Conservation (phyloP, 129 eudicot species). For the Scalesia atractyloides region DNA sequence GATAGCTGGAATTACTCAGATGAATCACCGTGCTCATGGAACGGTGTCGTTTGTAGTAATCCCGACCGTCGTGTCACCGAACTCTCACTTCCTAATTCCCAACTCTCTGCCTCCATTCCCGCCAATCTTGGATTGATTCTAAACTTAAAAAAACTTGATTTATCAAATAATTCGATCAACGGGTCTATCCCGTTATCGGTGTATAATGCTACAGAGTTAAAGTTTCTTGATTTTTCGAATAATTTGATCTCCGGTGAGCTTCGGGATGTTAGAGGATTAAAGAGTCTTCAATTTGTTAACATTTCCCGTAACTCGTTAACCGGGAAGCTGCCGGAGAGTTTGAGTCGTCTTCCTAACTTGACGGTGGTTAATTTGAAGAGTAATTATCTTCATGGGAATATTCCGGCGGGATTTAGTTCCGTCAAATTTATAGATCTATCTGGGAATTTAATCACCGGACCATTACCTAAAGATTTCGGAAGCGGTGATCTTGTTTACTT, state of each 20-base stretch:
- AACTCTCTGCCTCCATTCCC: constrained; percentile 68
- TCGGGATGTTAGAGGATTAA: constrained; percentile 46
- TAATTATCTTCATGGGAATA: constrained; percentile 60
- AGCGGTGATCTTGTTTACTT: constrained; percentile 49
- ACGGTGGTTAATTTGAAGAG: constrained; percentile 53
- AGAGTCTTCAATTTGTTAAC: constrained; percentile 48
- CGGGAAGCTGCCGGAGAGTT: constrained; percentile 57
- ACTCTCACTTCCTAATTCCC: constrained; percentile 63
- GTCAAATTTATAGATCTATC: constrained; percentile 66
- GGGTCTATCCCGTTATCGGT: constrained; percentile 73
- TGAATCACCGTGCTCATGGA: constrained; percentile 79
- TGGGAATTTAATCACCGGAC: constrained; percentile 66
- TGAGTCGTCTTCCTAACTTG: constrained; percentile 46
- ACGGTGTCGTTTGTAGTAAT: constrained; percentile 58
- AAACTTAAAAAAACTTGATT: constrained; percentile 49
- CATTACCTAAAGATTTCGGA: constrained; percentile 65
- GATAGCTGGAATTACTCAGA: constrained; percentile 57
- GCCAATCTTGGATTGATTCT: constrained; percentile 65
- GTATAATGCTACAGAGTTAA: constrained; percentile 45
- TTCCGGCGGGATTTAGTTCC: constrained; percentile 64
- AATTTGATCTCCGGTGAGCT: constrained; percentile 80
- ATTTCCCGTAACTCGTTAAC: constrained; percentile 64
- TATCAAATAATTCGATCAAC: constrained; percentile 80
- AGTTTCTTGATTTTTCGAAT: constrained; percentile 61
- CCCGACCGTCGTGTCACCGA: constrained; percentile 47